These are phyloP conservation scores for Monoraphidium neglectum DNA, from an alignment of 139 green algal genomes.

Conservation along the genomic window DNA sequence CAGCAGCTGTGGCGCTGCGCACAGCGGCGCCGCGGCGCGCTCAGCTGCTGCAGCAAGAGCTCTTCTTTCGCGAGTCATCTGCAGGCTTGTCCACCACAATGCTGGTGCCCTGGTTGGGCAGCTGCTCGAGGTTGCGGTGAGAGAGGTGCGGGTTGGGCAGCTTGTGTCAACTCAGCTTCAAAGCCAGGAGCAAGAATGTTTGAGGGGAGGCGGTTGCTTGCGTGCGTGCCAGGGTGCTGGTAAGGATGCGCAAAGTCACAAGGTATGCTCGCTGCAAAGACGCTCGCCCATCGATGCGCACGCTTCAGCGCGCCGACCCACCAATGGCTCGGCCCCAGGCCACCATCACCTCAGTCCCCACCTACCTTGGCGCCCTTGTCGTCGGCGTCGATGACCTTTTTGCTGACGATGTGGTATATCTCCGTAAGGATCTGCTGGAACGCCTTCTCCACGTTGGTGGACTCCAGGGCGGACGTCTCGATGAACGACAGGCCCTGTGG, in stretches of 20 bases:
- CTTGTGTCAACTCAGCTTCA: neutral
- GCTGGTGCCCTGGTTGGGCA: conserved; percentile 54
- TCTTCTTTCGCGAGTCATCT: conserved; percentile 47
- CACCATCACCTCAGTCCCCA: neutral
- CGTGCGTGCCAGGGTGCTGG: neutral
- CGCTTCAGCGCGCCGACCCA: neutral
- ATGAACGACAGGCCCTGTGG: conserved; percentile 91
- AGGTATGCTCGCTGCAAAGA: neutral
- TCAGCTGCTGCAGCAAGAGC: conserved; percentile 47
- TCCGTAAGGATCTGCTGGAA: conserved; percentile 98
- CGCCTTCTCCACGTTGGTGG: conserved; percentile 97
- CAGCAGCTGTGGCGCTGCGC: too few species aligned
- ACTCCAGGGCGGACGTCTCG: conserved; percentile 97
- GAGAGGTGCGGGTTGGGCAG: neutral
- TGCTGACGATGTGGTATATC: conserved; percentile 98
- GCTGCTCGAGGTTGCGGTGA: conserved; percentile 23
- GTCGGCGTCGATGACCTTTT: conserved; percentile 81
- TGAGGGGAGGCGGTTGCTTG: neutral
- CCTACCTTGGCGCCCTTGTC: conserved; percentile 47
- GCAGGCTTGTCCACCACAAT: conserved; percentile 59
- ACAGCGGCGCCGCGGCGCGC: too few species aligned
- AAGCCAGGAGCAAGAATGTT: neutral
- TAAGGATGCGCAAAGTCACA: neutral
- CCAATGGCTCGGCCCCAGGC: neutral
- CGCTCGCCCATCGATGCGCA: too few species aligned